phyloP scores from a whole-genome alignment of 2,329 filamentous ascomycete genomes.

The Penicillium nordicum region DNA sequence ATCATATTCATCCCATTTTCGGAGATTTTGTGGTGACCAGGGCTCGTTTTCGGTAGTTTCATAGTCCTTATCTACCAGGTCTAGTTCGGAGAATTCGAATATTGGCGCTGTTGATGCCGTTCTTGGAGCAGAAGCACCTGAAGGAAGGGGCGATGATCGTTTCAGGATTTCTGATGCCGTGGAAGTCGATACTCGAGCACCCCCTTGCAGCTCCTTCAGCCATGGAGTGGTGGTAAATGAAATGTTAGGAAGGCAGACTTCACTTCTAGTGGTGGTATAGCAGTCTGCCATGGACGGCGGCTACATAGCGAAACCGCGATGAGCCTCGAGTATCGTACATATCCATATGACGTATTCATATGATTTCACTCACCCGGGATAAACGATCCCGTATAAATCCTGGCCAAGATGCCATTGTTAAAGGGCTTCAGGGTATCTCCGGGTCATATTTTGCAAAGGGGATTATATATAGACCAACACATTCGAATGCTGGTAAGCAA shows the following conservation, averaged over 20 bases:
- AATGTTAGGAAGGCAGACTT: not conserved
- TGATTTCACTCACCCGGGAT: conserved; percentile 1
- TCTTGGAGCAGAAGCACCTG: not conserved
- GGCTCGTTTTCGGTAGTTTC: not conserved
- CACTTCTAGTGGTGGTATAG: not conserved
- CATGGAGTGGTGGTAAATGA: not conserved
- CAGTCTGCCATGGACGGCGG: not conserved
- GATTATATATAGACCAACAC: not conserved
- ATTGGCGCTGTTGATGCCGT: not conserved
- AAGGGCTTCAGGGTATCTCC: not conserved
- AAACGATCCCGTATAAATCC: not conserved
- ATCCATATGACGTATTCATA: not conserved
- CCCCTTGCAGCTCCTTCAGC: not conserved
- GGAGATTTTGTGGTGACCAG: not conserved
- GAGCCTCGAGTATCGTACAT: not conserved
- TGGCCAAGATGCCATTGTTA: conserved; percentile 3
- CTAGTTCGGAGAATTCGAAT: not conserved
- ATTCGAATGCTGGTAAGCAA: not conserved
- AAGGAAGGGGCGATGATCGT: not conserved
- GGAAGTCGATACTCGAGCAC: not conserved
- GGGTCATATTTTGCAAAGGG: not conserved
- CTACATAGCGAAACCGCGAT: not conserved
- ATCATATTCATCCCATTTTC: not conserved
- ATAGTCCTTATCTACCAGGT: not conserved
- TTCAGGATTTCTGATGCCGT: not conserved